Percentiles rank a stretch among this genome's conserved stretches.
These are phyloP conservation scores for Aspergillus brasiliensis DNA, from an alignment of 2,329 filamentous ascomycete species.

Conservation along the genomic window DNA sequence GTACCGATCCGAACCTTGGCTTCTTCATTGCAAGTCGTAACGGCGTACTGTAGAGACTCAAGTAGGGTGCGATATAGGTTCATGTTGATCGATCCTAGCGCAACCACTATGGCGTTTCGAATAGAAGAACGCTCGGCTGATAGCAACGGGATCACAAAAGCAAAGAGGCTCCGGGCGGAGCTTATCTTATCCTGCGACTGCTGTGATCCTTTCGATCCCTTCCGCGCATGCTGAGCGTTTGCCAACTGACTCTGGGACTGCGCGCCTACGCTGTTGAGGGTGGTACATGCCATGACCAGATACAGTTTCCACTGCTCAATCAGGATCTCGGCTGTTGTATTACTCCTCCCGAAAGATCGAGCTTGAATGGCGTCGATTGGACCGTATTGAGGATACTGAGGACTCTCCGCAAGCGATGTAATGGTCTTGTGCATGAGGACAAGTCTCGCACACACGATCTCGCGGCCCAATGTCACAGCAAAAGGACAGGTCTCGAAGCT, in stretches of 20 bases:
- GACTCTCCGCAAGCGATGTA: slow-evolving; percentile 73
- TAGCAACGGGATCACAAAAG: slow-evolving; percentile 84
- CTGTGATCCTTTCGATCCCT: slow-evolving; percentile 69
- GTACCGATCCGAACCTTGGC: slow-evolving; percentile 73
- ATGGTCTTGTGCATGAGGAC: slow-evolving; percentile 91
- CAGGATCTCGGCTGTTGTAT: slow-evolving; percentile 78
- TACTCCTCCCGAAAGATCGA: slow-evolving; percentile 50
- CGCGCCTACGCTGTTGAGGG: slow-evolving; percentile 78
- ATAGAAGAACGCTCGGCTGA: slow-evolving; percentile 78
- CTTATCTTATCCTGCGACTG: slow-evolving; percentile 76
- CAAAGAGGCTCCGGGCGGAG: slow-evolving; percentile 85
- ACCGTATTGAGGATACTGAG: slow-evolving; percentile 53
- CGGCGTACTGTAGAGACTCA: slow-evolving; percentile 85
- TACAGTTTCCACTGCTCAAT: slow-evolving; percentile 99
- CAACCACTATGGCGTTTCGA: slow-evolving; percentile 84
- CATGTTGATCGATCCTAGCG: slow-evolving; percentile 91
- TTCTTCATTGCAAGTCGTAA: slow-evolving; percentile 83
- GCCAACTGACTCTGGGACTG: slow-evolving; percentile 61
- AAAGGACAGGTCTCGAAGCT: slow-evolving; percentile 90
- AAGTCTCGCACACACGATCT: slow-evolving; percentile 88
- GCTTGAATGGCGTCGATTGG: slow-evolving; percentile 39
- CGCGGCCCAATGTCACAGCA: slow-evolving; percentile 84
- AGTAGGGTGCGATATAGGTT: slow-evolving; percentile 90
- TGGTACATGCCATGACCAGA: slow-evolving; percentile 94
- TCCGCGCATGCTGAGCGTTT: slow-evolving; percentile 74